A percentile compares a stretch with the other conserved stretches of the same genome.
phyloP scores from a whole-genome alignment of 75 land plant species.

The Chamaecyparis obtusa region DNA sequence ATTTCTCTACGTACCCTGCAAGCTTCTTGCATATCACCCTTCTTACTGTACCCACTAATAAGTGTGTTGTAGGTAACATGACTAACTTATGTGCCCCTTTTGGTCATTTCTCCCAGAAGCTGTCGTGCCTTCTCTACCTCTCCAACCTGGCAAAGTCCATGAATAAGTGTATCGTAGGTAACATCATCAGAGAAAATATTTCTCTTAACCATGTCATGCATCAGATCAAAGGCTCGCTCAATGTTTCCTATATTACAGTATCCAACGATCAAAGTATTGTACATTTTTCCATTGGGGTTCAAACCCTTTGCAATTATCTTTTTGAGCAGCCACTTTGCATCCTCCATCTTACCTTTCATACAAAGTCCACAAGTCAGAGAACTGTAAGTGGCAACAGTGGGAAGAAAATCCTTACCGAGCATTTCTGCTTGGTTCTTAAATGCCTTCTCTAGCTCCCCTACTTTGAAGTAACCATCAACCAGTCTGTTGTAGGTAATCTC shows the following conservation, averaged over 20 bases:
- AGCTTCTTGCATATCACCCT: constrained; percentile 70
- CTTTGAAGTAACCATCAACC: constrained; percentile 51
- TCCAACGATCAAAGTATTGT: constrained; percentile 74
- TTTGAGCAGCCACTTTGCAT: constrained; percentile 46
- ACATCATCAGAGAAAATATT: constrained; percentile 52
- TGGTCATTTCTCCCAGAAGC: constrained; percentile 57
- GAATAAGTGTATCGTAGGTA: constrained; percentile 63
- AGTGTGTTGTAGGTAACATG: constrained; percentile 73
- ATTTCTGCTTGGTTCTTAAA: not conserved
- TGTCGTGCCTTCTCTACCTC: constrained; percentile 47
- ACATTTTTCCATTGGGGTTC: constrained; percentile 50
- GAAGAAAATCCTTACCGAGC: constrained; percentile 12
- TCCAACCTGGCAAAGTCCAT: constrained; percentile 55
- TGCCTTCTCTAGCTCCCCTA: constrained; percentile 56
- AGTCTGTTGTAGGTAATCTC: constrained; percentile 32
- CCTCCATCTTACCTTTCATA: constrained; percentile 44
- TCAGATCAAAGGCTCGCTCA: constrained; percentile 47
- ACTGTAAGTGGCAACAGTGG: constrained; percentile 22
- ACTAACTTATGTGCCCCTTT: constrained; percentile 53
- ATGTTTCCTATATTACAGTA: constrained; percentile 58
- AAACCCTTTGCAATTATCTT: constrained; percentile 43
- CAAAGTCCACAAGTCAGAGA: constrained; percentile 34
- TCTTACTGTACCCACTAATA: constrained; percentile 71
- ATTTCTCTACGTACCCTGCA: constrained; percentile 66
- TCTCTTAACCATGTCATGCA: constrained; percentile 63